phyloP scores from a whole-genome alignment of 169 alveolate genomes.

The Cyclospora cayetanensis region DNA sequence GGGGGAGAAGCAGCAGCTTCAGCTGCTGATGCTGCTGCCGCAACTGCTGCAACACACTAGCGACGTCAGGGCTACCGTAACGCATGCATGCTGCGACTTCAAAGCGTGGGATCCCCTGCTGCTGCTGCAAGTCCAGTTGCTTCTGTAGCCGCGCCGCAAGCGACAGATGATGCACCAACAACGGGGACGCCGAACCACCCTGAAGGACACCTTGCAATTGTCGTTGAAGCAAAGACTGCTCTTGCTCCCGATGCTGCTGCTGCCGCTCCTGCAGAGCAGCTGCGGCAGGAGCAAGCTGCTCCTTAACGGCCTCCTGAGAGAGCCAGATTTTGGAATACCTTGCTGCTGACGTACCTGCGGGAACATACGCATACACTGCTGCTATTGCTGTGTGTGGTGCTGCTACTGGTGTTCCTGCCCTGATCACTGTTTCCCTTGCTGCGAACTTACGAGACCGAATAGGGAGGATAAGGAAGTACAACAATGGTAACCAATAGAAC shows the following conservation, averaged over 20 bases:
- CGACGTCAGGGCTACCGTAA: constrained; percentile 75
- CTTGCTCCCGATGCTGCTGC: not conserved
- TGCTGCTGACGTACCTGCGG: constrained; percentile 24
- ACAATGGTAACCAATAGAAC: constrained; percentile 74
- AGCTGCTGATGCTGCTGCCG: constrained; percentile 65
- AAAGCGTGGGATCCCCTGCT: constrained; percentile 31
- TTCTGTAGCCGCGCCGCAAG: constrained; percentile 43
- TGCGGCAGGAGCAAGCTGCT: not conserved
- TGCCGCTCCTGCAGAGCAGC: constrained; percentile 24
- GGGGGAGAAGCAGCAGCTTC: constrained; percentile 77
- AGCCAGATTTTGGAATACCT: constrained; percentile 36
- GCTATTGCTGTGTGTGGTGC: not conserved
- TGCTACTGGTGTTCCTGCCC: not conserved
- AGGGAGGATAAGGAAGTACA: constrained; percentile 73
- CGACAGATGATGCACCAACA: not conserved
- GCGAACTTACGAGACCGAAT: constrained; percentile 73
- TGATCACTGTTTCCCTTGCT: not conserved
- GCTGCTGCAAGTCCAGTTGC: not conserved
- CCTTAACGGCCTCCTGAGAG: not conserved
- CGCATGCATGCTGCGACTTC: constrained; percentile 69
- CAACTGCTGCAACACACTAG: constrained; percentile 66
- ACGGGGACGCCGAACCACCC: not conserved
- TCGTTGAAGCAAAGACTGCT: not conserved
- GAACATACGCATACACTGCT: not conserved
- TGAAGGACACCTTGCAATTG: not conserved